Base-by-base conservation (phyloP, 768 basidiomycete genomes). In the Daedaleopsis sinensis region DNA sequence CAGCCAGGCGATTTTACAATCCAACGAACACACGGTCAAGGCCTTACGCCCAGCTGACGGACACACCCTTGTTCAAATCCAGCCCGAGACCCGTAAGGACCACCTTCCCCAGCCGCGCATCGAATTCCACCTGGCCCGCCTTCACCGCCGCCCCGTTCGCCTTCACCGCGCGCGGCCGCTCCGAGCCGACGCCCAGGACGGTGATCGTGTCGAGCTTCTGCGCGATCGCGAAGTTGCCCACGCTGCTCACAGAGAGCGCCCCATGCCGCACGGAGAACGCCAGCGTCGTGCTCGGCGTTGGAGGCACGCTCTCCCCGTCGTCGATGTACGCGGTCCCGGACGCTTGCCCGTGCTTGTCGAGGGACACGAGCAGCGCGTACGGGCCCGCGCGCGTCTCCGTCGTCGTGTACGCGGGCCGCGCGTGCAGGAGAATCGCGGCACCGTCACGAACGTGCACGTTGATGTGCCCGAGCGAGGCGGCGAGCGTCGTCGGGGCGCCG, bases 361-460 rank as follows among this genome's bases (percentile, higher is more conserved):
- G 80, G 1, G 86, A 82, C 1, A 89, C 79, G 36, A 92, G 79
- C 10, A 93, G 76, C 11, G 82, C 77, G 71, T 83, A 91, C 0
- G 87, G 84, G 0, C 83, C 82, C 46, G 81, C 72, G 5, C 82
- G 79, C 0, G 90, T 91, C 70, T 89, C 88, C 55, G 82, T 79
- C 63, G 84, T 80, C 1, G 89, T 93, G 71, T 91, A 90, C 1
- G 73, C 85, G 10, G 90, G 88, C 55, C 78, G 62, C 11, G 81
- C 74, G 68, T 92, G 84, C 43, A 90, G 70, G 19, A 92, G 80
- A 12, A 93, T 71, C 35, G 84, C 84, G 18, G 87, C 79, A 24
- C 86, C 84, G 58, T 86, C 84, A n/a, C 90, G 84, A 59, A 93
- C 72, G 69, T 91, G 89, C 24, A 91, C 86, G 61, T 87, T 87